Evolutionary conservation across 805 yeast genomes (phyloP).

Genomic region (Ogataea henricii): DNA sequence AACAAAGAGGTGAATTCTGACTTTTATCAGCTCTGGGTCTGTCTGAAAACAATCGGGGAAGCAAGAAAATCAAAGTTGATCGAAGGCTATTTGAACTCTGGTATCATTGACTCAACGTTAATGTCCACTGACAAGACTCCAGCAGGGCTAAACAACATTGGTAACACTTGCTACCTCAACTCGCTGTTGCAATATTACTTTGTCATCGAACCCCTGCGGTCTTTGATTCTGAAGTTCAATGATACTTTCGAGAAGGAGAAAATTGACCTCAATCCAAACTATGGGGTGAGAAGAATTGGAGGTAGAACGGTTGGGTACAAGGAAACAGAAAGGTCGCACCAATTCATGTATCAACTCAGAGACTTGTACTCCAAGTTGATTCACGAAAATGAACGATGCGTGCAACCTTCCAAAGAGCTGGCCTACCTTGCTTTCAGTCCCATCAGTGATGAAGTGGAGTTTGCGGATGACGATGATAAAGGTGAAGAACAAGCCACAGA

Average conservation of each 20-base stretch:
- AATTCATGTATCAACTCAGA: constrained; percentile 74
- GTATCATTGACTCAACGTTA: constrained; percentile 58
- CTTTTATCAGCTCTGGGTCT: constrained; percentile 56
- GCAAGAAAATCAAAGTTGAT: constrained; percentile 58
- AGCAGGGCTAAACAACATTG: constrained; percentile 89
- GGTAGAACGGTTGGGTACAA: constrained; percentile 78
- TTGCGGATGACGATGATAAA: constrained; percentile 34
- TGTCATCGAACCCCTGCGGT: constrained; percentile 78
- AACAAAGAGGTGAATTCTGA: constrained; percentile 45
- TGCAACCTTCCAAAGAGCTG: constrained; percentile 79
- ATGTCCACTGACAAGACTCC: constrained; percentile 77
- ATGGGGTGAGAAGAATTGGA: constrained; percentile 69
- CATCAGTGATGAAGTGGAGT: constrained; percentile 63
- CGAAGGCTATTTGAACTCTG: constrained; percentile 56
- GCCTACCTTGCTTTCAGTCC: constrained; percentile 88
- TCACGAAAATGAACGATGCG: constrained; percentile 58
- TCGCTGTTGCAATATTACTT: constrained; percentile 90
- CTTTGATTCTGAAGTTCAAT: constrained; percentile 59
- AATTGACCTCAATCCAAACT: constrained; percentile 36
- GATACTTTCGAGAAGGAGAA: constrained; percentile 31
- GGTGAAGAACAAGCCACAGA: not conserved
- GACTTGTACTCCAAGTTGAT: constrained; percentile 72
- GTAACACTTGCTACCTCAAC: constrained; percentile 93
- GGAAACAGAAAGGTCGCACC: constrained; percentile 80
- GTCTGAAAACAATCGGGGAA: constrained; percentile 57